Conservation (phyloP, 345 rosid species). For the Pistacia atlantica region DNA sequence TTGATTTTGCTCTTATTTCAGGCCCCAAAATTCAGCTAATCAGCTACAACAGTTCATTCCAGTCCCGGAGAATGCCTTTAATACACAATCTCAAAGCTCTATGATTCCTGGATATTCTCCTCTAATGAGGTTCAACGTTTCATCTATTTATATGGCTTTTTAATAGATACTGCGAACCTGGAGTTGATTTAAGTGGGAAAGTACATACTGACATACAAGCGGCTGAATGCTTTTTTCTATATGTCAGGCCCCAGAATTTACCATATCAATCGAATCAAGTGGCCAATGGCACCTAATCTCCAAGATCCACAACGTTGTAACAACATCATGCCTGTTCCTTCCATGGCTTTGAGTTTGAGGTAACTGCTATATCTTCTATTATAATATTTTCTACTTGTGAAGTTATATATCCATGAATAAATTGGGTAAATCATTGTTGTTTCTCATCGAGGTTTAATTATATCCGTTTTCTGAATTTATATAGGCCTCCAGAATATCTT, state of each 20-base stretch:
- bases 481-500: neutral
- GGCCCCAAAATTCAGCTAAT: neutral
- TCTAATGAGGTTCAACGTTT: neutral
- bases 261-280: neutral
- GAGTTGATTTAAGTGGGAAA: neutral
- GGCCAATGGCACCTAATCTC: neutral
- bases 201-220: neutral
- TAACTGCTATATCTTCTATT: neutral
- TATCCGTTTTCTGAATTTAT: neutral
- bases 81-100: conserved; percentile 4
- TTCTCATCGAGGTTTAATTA: neutral
- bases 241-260: neutral
- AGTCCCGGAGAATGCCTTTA: conserved; percentile 1
- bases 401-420: neutral
- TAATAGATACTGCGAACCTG: neutral
- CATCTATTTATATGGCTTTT: neutral
- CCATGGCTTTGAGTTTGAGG: conserved; percentile 8
- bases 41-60: neutral
- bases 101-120: neutral
- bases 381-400: too few species aligned
- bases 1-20: neutral
- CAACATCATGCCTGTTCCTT: neutral
- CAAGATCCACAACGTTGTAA: neutral
- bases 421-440: neutral
- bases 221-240: neutral